Percentiles rank a stretch among this genome's conserved stretches.
These are phyloP conservation scores for Backusella tarrabulga DNA, from an alignment of 192 early-diverging fungal genomes.

Conservation along the genomic window DNA sequence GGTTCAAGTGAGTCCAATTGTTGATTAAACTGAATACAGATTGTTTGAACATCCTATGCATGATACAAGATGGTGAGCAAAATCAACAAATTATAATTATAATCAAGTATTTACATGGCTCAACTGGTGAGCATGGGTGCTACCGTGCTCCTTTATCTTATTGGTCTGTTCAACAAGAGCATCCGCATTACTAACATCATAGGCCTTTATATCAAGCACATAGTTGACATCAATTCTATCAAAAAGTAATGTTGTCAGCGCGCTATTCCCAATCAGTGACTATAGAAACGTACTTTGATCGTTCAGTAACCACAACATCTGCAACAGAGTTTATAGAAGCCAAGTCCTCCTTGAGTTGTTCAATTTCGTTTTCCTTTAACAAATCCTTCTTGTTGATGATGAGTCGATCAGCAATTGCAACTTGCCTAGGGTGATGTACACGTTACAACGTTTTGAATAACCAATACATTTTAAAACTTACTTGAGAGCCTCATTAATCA, in stretches of 20 bases:
- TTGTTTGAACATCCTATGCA: constrained; percentile 50
- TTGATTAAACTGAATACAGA: constrained; percentile 45
- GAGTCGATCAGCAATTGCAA: constrained; percentile 70
- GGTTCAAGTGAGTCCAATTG: constrained; percentile 31
- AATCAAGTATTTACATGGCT: constrained; percentile 15
- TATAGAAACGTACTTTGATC: constrained; percentile 40
- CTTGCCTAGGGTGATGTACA: constrained; percentile 45
- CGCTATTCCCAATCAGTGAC: background rate
- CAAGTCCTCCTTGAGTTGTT: constrained; percentile 39
- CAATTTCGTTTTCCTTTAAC: constrained; percentile 34
- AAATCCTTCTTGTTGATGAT: constrained; percentile 72
- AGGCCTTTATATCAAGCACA: constrained; percentile 61
- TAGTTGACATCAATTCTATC: constrained; percentile 53
- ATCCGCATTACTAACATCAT: constrained; percentile 41
- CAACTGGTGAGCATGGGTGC: constrained; percentile 24
- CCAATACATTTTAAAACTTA: constrained; percentile 15
- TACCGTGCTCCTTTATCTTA: constrained; percentile 22
- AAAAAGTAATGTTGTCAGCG: background rate
- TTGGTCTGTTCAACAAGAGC: constrained; percentile 18
- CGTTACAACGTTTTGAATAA: background rate
- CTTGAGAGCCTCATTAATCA: constrained; percentile 64
- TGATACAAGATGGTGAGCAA: background rate
- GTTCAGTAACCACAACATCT: constrained; percentile 36
- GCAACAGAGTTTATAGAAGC: constrained; percentile 53
- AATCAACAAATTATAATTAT: background rate